These are phyloP conservation scores for Plasmodium gonderi DNA, from an alignment of 169 alveolate species.

Conservation along the genomic window DNA sequence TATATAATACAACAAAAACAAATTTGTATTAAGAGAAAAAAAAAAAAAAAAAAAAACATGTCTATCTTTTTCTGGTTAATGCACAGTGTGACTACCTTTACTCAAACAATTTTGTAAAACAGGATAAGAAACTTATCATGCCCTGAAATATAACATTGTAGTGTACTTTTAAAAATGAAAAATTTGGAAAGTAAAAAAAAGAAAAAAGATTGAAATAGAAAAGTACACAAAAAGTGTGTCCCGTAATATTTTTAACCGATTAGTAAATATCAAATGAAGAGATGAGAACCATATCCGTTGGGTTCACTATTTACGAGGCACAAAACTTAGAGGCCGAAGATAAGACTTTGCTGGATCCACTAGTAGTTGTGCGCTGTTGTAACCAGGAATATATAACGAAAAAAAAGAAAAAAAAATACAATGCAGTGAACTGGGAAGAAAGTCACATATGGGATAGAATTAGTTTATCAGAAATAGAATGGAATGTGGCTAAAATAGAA, in stretches of 20 bases:
- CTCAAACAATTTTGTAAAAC: background rate
- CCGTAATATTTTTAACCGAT: too few species aligned
- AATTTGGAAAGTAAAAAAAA: too few species aligned
- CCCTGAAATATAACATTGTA: too few species aligned
- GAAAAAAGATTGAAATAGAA: too few species aligned
- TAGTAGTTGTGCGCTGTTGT: slow-evolving; percentile 92
- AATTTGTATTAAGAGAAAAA: background rate
- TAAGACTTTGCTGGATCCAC: slow-evolving; percentile 85
- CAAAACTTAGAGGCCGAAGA: slow-evolving; percentile 80
- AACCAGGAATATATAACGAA: slow-evolving; percentile 89
- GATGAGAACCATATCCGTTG: slow-evolving; percentile 86
- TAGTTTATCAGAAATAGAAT: slow-evolving; percentile 86
- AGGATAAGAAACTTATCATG: too few species aligned
- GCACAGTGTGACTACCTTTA: background rate
- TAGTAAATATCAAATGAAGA: background rate
- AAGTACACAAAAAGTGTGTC: too few species aligned
- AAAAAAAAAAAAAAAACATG: background rate
- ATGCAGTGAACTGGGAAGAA: slow-evolving; percentile 93
- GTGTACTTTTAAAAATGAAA: too few species aligned
- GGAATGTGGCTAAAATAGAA: slow-evolving; percentile 91
- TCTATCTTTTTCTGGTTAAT: background rate
- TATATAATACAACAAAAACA: background rate
- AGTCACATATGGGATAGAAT: slow-evolving; percentile 90
- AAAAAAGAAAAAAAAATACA: slow-evolving; percentile 87
- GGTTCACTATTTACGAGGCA: slow-evolving; percentile 90